Percentiles rank a stretch among this genome's conserved stretches.
Conservation (phyloP, 176 grass and related monocot genomes). For the Pharus latifolius region DNA sequence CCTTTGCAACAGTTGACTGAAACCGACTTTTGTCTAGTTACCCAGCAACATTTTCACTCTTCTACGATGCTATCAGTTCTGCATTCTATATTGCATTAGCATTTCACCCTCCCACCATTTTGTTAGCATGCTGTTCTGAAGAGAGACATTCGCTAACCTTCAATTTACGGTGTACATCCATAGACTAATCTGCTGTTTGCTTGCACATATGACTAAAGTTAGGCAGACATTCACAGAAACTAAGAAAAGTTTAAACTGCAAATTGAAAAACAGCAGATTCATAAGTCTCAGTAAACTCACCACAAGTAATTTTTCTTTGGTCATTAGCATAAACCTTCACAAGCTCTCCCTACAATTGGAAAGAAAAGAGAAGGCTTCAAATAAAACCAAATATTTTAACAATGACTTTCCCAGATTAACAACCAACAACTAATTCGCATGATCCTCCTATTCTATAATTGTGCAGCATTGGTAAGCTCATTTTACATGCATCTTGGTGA, state of each 20-base stretch:
- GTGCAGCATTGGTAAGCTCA: not conserved
- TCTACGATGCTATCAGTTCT: too few relatives aligned
- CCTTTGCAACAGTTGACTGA: not conserved
- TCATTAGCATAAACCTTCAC: constrained; percentile 71
- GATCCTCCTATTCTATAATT: not conserved
- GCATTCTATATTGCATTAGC: not conserved
- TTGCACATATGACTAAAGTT: not conserved
- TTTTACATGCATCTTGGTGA: not conserved
- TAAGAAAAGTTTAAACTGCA: constrained; percentile 1
- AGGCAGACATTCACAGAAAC: not conserved
- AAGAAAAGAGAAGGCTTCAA: constrained; percentile 1
- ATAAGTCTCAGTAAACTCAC: constrained; percentile 35
- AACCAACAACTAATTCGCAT: too few relatives aligned
- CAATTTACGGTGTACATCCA: not conserved
- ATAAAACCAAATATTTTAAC: not conserved
- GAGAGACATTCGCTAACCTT: not conserved
- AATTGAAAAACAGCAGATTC: constrained; percentile 8
- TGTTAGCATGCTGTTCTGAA: not conserved
- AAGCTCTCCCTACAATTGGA: constrained; percentile 73
- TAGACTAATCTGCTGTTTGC: not conserved
- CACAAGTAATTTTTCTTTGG: constrained; percentile 86
- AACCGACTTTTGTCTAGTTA: not conserved
- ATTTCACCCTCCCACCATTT: not conserved
- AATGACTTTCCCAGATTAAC: not conserved
- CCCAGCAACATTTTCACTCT: not conserved